A percentile compares a stretch with the other conserved stretches of the same genome.
Conservation (phyloP, 306 rosid genomes). For the Rosa chinensis region DNA sequence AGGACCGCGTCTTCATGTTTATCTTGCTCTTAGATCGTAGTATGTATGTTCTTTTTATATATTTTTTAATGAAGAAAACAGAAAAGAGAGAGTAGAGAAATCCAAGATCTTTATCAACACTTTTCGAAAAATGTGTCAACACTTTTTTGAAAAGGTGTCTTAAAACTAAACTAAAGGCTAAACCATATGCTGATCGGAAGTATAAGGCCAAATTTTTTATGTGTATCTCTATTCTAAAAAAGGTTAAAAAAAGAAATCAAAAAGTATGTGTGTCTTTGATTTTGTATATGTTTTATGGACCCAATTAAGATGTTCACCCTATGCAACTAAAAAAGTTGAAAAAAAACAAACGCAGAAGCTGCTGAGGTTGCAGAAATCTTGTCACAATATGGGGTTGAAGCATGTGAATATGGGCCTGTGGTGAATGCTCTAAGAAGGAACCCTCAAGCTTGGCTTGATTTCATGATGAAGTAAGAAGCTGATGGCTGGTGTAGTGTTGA, state of each 20-base stretch:
- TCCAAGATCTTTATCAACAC: neutral
- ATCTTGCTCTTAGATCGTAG: neutral
- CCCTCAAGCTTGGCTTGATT: slow-evolving; percentile 93
- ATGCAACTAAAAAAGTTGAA: neutral
- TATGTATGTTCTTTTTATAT: neutral
- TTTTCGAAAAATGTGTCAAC: neutral
- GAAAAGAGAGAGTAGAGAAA: neutral
- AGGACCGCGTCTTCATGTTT: neutral
- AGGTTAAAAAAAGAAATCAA: too few species aligned
- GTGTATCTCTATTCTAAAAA: neutral
- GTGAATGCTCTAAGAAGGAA: slow-evolving; percentile 78
- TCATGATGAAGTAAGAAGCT: slow-evolving; percentile 89
- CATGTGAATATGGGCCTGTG: slow-evolving; percentile 68
- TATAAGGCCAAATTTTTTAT: too few species aligned
- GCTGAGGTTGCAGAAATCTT: slow-evolving; percentile 53
- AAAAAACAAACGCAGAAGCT: slow-evolving; percentile 33
- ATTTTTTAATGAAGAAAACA: neutral
- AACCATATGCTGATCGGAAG: neutral
- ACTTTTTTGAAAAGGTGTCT: neutral
- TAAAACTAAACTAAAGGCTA: neutral
- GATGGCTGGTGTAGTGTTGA: neutral
- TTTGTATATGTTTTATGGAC: neutral
- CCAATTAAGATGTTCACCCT: neutral
- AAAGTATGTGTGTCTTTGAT: neutral
- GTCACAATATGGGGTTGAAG: slow-evolving; percentile 42